phyloP scores from a whole-genome alignment of 768 basidiomycete genomes.

The Termitomyces heimii region DNA sequence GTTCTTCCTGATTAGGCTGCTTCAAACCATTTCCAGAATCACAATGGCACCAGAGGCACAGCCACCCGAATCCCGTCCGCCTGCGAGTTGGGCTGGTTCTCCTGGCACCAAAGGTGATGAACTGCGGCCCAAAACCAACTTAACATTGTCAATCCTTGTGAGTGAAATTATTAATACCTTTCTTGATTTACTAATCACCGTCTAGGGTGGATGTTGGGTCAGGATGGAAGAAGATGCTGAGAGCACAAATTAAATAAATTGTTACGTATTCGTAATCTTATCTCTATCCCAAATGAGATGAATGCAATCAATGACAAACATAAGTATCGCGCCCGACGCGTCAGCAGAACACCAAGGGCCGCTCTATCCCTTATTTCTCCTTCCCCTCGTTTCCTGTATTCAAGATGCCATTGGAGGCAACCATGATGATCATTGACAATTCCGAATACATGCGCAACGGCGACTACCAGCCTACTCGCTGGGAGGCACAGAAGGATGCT shows the following conservation, averaged over 20 bases:
- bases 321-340: slow-evolving; percentile 25
- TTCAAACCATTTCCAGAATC: slow-evolving; percentile 37
- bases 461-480: slow-evolving; percentile 82
- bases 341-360: slow-evolving; percentile 17
- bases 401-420: slow-evolving; percentile 95
- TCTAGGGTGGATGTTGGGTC: slow-evolving; percentile 27
- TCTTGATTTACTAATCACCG: background rate
- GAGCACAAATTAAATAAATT: background rate
- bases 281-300: slow-evolving; percentile 3
- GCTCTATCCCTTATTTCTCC: slow-evolving; percentile 3
- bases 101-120: slow-evolving; percentile 25
- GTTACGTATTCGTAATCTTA: slow-evolving; percentile 8
- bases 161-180: background rate
- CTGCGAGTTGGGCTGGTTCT: slow-evolving; percentile 33
- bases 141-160: slow-evolving; percentile 12
- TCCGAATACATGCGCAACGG: slow-evolving; percentile 97
- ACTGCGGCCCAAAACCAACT: slow-evolving; percentile 8
- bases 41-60: slow-evolving; percentile 36
- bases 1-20: slow-evolving; percentile 41
- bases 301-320: slow-evolving; percentile 11
- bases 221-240: slow-evolving; percentile 18
- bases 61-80: slow-evolving; percentile 30
- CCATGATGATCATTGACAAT: slow-evolving; percentile 97
- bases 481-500: slow-evolving; percentile 88
- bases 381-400: slow-evolving; percentile 6